Evolutionary conservation across 2,329 filamentous ascomycete species (phyloP), one percentile per base, ranked within the genome.

Genomic region (Trichoderma endophyticum): DNA sequence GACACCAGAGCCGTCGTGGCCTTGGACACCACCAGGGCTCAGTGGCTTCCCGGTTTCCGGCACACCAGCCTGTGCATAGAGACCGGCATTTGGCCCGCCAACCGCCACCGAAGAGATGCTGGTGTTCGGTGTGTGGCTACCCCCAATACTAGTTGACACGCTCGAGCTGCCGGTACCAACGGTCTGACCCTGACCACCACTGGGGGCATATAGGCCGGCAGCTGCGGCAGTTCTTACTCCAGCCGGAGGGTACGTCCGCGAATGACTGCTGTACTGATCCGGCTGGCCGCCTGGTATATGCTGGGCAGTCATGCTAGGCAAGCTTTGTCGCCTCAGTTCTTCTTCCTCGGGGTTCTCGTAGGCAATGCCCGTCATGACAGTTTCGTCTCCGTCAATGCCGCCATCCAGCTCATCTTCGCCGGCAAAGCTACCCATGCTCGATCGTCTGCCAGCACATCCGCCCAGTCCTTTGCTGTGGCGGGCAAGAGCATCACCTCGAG

Each of bases 391-490:
- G 59, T 86, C 85, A 63, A 84, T 80, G 63, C 85, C 85, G 21
- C 85, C 81, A 21, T 87, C 88, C 72, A 90, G 86, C 61, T 96
- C 93, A 69, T 95, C 93, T 43, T 94, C 92, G 21, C 92, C 91
- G 32, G 89, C 92, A 80, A 94, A 97, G 79, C 91, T 91, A 57
- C 92, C 91, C 87, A 94, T 91, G 77, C 95, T 98, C 51, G 94
- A 91, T 75, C 96, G 88, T 71, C 96, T 90, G 71, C 96, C 96
- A 14, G 97, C 96, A 82, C 96, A 99, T 62, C 96, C 96, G 69
- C 96, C 96, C 69, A 95, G 93, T 39, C 96, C 96, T 82, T 98
- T 98, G 80, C 93, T 97, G 80, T 99, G 96, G 73, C 96, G 90
- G 59, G 96, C 96, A 69, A 99, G 84, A 30, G 96, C 96, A 85